Conservation (phyloP, 78 protist genomes). For the Planoprotostelium fungivorum region DNA sequence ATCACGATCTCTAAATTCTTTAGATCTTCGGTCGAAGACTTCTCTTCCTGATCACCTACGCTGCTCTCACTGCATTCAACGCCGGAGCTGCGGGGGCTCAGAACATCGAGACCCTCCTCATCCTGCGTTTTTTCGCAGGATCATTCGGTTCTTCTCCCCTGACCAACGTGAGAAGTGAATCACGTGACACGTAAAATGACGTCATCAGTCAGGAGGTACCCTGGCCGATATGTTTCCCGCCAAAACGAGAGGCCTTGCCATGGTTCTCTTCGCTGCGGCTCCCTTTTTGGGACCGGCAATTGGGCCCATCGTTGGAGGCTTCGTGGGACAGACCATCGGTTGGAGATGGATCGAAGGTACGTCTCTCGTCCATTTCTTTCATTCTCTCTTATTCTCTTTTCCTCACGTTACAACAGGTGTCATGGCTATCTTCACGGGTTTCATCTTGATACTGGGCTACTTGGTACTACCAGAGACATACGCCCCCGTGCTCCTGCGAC, state of each 20-base stretch:
- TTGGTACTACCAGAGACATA: not conserved
- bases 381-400: not conserved
- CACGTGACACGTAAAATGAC: not conserved
- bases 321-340: not conserved
- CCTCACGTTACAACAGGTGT: not conserved
- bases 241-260: not conserved
- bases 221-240: not conserved
- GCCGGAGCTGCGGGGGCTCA: not conserved
- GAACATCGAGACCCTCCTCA: not conserved
- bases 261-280: not conserved
- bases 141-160: not conserved
- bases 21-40: not conserved
- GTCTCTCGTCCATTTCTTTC: not conserved
- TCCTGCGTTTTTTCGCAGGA: not conserved
- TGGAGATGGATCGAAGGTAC: not conserved
- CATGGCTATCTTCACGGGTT: not conserved
- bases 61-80: not conserved
- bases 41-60: not conserved
- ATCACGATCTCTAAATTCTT: not conserved
- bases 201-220: not conserved
- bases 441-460: not conserved
- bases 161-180: not conserved
- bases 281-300: not conserved
- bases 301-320: not conserved
- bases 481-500: not conserved